These are phyloP conservation scores for Aspergillus fumigatus DNA, from an alignment of 2,329 filamentous ascomycete genomes.

Conservation along the genomic window DNA sequence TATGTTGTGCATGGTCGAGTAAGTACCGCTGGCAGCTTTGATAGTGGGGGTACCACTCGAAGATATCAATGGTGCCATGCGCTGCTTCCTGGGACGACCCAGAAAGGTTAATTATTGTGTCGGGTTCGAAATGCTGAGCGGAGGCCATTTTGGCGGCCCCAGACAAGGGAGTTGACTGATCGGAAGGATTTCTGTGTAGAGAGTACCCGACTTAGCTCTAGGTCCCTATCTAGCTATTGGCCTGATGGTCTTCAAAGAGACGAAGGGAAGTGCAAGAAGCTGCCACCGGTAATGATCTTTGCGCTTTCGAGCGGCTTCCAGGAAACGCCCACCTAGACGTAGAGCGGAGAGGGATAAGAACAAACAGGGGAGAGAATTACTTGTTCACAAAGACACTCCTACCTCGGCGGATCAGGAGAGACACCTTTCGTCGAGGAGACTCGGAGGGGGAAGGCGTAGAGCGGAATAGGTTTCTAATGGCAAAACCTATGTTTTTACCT, in stretches of 20 bases:
- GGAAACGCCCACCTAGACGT: background rate
- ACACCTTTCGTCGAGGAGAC: slow-evolving; percentile 27
- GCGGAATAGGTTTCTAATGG: slow-evolving; percentile 31
- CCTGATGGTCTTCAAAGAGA: background rate
- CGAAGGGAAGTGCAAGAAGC: background rate
- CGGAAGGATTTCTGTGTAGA: slow-evolving; percentile 19
- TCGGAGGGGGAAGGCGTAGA: slow-evolving; percentile 24
- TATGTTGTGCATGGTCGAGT: slow-evolving; percentile 83
- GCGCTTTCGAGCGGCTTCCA: background rate
- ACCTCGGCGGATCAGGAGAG: slow-evolving; percentile 32
- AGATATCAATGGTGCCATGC: slow-evolving; percentile 57
- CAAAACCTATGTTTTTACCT: slow-evolving; percentile 27
- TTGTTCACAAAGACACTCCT: slow-evolving; percentile 31
- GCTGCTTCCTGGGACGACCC: slow-evolving; percentile 33
- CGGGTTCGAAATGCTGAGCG: slow-evolving; percentile 32
- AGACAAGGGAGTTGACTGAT: slow-evolving; percentile 11
- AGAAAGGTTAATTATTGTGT: slow-evolving; percentile 34
- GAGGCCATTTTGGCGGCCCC: slow-evolving; percentile 25
- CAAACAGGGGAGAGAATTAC: slow-evolving; percentile 21
- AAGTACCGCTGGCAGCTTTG: slow-evolving; percentile 89
- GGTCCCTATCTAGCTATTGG: background rate
- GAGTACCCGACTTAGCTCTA: slow-evolving; percentile 10
- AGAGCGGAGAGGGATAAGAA: slow-evolving; percentile 1
- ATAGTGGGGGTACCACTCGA: slow-evolving; percentile 90
- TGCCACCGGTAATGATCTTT: background rate